Conservation (phyloP, 768 basidiomycete genomes). For the Epithele typhae region DNA sequence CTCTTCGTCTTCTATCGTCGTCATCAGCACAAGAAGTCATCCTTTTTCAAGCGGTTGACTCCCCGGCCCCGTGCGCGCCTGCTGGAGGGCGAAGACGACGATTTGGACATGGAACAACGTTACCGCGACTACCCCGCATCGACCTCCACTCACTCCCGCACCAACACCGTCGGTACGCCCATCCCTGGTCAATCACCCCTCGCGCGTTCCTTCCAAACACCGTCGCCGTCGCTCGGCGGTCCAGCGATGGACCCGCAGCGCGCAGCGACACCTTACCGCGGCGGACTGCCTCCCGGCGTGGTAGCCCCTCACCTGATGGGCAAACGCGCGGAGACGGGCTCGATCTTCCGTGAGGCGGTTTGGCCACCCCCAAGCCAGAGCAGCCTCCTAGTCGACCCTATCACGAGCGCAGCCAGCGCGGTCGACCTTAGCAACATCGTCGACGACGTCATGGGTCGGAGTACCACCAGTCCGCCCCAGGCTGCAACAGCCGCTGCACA, state of each 20-base stretch:
- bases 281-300: constrained; percentile 2
- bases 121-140: constrained; percentile 24
- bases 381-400: constrained; percentile 25
- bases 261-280: constrained; percentile 3
- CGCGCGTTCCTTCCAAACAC: constrained; percentile 6
- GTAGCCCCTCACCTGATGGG: constrained; percentile 20
- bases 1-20: constrained; percentile 28
- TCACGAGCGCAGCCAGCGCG: constrained; percentile 17
- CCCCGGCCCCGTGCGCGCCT: constrained; percentile 21
- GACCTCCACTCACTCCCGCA: background rate
- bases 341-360: constrained; percentile 27
- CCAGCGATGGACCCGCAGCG: constrained; percentile 12
- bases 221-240: constrained; percentile 3
- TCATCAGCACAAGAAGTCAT: constrained; percentile 23
- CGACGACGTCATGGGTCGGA: constrained; percentile 26
- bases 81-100: constrained; percentile 28
- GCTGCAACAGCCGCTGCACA: background rate
- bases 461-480: background rate
- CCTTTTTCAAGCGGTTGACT: constrained; percentile 20
- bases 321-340: constrained; percentile 25
- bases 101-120: constrained; percentile 18
- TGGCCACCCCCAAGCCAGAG: constrained; percentile 25
- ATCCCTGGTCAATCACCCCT: constrained; percentile 2
- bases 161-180: constrained; percentile 5
- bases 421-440: constrained; percentile 25